A percentile compares a stretch with the other conserved stretches of the same genome.
Conservation (phyloP, 768 basidiomycete genomes). For the Porpolomopsis calyptriformis region DNA sequence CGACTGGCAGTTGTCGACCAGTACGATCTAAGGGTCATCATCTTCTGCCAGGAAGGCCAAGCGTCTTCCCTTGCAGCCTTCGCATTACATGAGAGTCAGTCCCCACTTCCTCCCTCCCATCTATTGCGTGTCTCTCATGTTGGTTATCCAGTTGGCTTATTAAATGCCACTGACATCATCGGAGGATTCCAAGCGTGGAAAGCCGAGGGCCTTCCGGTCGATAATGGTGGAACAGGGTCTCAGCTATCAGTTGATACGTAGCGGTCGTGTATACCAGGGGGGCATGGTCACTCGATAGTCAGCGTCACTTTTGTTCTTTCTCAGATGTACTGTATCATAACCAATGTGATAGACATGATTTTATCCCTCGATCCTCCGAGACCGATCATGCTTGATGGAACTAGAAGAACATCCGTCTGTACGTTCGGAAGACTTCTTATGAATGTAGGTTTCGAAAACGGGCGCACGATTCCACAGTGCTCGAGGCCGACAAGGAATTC, state of each 20-base stretch:
- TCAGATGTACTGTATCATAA: too few species aligned
- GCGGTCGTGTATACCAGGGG: too few species aligned
- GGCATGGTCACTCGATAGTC: too few species aligned
- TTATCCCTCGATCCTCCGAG: too few species aligned
- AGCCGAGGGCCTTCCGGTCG: slow-evolving; percentile 52
- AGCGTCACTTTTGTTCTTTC: too few species aligned
- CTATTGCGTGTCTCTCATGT: slow-evolving; percentile 61
- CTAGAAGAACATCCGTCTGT: too few species aligned
- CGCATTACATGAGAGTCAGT: slow-evolving; percentile 41
- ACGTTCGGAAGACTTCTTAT: too few species aligned
- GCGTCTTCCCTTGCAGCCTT: slow-evolving; percentile 65
- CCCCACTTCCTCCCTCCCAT: slow-evolving; percentile 16
- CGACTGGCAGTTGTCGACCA: slow-evolving; percentile 59
- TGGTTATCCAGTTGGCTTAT: slow-evolving; percentile 56
- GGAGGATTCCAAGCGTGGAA: slow-evolving; percentile 70
- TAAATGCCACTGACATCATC: slow-evolving; percentile 68
- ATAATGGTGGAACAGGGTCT: slow-evolving; percentile 8
- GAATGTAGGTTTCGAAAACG: too few species aligned
- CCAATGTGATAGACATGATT: too few species aligned
- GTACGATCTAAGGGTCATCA: slow-evolving; percentile 63
- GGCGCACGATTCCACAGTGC: too few species aligned
- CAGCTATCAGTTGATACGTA: background rate
- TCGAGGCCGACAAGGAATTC: too few species aligned
- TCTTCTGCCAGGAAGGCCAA: slow-evolving; percentile 68
- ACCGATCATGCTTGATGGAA: too few species aligned